Base-by-base conservation (phyloP, 495 filamentous ascomycete genomes). In the Lasiosphaeris hirsuta region DNA sequence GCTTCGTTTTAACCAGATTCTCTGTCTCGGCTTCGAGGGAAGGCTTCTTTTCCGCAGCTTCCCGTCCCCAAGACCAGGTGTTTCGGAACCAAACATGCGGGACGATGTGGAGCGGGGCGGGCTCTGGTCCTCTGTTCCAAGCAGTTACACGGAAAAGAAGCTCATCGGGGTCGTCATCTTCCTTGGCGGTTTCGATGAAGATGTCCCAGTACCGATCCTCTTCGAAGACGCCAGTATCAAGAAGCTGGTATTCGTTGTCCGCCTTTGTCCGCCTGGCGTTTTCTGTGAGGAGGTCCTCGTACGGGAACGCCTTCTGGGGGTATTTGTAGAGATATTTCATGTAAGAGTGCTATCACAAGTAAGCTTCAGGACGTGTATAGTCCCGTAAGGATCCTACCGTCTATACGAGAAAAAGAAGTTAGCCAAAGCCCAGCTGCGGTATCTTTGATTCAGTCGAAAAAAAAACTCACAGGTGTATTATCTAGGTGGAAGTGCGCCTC, bases 321-420 rank as follows among this genome's bases (percentile, higher is more conserved):
- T 96, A 96, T 71, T 97, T 97, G 81, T 97, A 97, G 60, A 96
- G 86, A 64, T 84, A 94, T 71, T 97, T 97, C 93, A 97, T 97
- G 77, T 97, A 97, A 17, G 93, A 96, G 73, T 97, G 93, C 87
- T 92, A 67, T 36, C 59, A 58, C 66, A 48, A 52, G 49, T 56
- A 58, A 62, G 61, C 35, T 60, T 56, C 3, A 13, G n/a, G 9
- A 19, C 4, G 14, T 1, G 15, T 38, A 15, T 17, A 33, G 37
- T 46, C 35, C 23, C 14, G 14, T 17, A 18, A 46, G 30, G 36
- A 56, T 66, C 75, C 62, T 74, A 80, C 77, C 49, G 73, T 79
- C 72, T 79, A 30, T 30, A 57, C 39, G 30, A n/a, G 4, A n/a
- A 43, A 13, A n/a, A 49, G 5, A 48, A 9, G 54, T 74, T 60